These are phyloP conservation scores for Pythium monospermum DNA, from an alignment of 352 stramenopile species.

Conservation along the genomic window DNA sequence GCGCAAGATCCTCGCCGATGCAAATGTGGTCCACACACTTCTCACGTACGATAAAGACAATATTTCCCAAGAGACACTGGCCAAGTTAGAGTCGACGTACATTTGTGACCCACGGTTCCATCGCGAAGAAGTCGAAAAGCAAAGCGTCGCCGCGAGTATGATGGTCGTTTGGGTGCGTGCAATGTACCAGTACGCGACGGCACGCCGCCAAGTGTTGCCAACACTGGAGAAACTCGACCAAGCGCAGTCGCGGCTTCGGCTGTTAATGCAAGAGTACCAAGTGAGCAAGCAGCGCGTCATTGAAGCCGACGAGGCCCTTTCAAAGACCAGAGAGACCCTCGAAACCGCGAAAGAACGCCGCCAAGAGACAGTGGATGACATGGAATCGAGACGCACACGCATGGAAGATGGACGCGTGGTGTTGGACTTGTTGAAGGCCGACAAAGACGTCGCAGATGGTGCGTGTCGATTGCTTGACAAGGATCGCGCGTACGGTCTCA, in stretches of 20 bases:
- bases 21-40: constrained; percentile 66
- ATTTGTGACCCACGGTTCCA: constrained; percentile 50
- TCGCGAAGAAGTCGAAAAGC: constrained; percentile 66
- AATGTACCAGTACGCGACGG: constrained; percentile 56
- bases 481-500: constrained; percentile 23
- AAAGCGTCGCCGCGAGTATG: constrained; percentile 68
- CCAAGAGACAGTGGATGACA: constrained; percentile 27
- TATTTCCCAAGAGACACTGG: constrained; percentile 32
- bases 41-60: constrained; percentile 74
- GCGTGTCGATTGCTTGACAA: constrained; percentile 10
- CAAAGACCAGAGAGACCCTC: constrained; percentile 21
- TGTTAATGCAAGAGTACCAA: constrained; percentile 64
- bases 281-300: constrained; percentile 56
- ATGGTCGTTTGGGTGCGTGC: constrained; percentile 76
- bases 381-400: constrained; percentile 24
- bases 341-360: constrained; percentile 25
- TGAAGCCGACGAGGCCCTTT: constrained; percentile 34
- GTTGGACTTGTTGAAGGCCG: constrained; percentile 33
- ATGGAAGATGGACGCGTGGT: constrained; percentile 29
- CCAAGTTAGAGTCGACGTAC: constrained; percentile 41
- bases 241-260: constrained; percentile 36
- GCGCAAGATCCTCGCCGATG: constrained; percentile 47
- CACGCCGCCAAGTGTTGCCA: constrained; percentile 44
- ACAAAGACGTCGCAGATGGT: constrained; percentile 24
- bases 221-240: constrained; percentile 65